A percentile compares a stretch with the other conserved stretches of the same genome.
These are phyloP conservation scores for Pestalotiopsis sp. DNA, from an alignment of 2,329 filamentous ascomycete genomes.

Conservation along the genomic window DNA sequence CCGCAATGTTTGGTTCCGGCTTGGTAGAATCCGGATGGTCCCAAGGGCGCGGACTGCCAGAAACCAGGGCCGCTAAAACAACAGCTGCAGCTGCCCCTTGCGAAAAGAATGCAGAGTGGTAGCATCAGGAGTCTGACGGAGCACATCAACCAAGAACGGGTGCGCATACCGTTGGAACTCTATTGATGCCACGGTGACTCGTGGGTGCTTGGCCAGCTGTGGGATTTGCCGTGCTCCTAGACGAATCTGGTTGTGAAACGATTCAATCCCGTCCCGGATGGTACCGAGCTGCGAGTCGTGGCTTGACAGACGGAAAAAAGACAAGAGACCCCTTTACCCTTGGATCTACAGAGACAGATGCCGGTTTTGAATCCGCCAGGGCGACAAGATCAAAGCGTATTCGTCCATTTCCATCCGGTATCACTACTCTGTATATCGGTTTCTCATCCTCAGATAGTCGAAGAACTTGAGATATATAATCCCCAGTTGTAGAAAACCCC, in stretches of 20 bases:
- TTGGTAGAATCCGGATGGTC: constrained; percentile 1
- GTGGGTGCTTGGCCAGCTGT: neutral
- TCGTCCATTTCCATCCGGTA: neutral
- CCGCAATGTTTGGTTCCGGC: neutral
- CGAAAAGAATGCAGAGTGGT: neutral
- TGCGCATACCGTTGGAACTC: neutral
- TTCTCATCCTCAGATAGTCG: neutral
- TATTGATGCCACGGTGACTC: neutral
- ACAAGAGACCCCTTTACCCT: neutral
- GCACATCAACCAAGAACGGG: neutral
- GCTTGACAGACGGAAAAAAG: neutral
- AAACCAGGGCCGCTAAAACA: neutral
- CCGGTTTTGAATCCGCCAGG: neutral
- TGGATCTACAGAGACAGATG: constrained; percentile 9
- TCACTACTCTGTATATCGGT: neutral
- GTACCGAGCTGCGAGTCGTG: neutral
- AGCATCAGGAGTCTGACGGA: neutral
- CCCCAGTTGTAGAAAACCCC: neutral
- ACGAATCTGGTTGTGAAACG: constrained; percentile 1
- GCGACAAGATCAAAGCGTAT: neutral
- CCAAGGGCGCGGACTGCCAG: neutral
- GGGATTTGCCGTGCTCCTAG: neutral
- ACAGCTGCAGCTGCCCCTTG: neutral
- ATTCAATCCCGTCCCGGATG: constrained; percentile 8
- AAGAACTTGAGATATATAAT: neutral